Evolutionary conservation across 257 asterid genomes (phyloP), one percentile per base, ranked within the genome.

Genomic region (Nicotiana tabacum): DNA sequence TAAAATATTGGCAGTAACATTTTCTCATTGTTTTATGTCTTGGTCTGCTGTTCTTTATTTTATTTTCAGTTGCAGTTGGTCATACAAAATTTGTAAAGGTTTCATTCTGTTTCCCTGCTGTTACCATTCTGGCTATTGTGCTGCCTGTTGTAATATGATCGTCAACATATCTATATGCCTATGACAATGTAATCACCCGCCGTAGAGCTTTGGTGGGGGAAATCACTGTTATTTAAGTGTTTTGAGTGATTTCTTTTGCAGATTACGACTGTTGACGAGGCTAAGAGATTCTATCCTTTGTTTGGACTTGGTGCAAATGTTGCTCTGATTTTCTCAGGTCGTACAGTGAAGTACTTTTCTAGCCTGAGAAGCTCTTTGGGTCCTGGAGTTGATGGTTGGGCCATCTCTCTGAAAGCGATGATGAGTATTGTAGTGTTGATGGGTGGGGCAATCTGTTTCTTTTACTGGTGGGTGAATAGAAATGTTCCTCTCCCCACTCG

Each of bases 341-440:
- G 98, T 39, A 96, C 99, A 0, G 99, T 96, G 79, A 96, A 96
- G 87, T 96, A 96, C 87, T 96, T 96, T 90, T 96, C 99, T 29
- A 90, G 94, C 82, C 7, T 96, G 93, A 90, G 99, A 84, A 84
- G 88, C 82, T 88, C 85, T 83, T 88, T 94, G 43, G 97, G 97
- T 65, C 99, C 98, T 10, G 99, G 99, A 13, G 94, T 96, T 68
- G 99, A 96, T 88, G 99, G 99, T 56, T 96, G 99, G 99, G 98
- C 99, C 18, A 21, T 96, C 83, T 96, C 99, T 27, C 87, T 96
- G n/a, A 96, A 88, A 88, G 99, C 85, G 55, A 94, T 94, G 99
- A 96, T 96, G 99, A 88, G 95, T 70, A 96, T 96, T 62, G 99
- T 96, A 64, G 98, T 94, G 86, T 6, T 80, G 57, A 90, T 96